Conservation (phyloP, 2,329 filamentous ascomycete genomes). For the Trichoderma aggressivum region DNA sequence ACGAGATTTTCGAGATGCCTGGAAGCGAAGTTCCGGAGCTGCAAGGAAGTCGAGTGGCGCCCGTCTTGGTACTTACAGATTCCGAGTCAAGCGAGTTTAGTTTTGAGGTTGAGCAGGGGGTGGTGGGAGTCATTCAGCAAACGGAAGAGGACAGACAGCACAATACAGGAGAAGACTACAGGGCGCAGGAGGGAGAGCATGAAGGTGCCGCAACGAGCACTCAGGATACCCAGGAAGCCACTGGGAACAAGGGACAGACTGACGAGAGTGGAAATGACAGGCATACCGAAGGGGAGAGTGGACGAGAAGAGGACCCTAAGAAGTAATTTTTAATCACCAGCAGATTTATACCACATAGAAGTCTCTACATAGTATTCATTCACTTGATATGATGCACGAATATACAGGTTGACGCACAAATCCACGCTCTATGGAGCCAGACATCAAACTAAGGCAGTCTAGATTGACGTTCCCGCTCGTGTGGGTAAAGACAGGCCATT, state of each 20-base stretch:
- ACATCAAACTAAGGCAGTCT: not conserved
- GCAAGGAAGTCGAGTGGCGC: not conserved
- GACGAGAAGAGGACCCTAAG: not conserved
- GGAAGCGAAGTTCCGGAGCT: conserved; percentile 20
- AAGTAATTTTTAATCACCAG: conserved; percentile 1
- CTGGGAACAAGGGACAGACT: not conserved
- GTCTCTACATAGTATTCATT: not conserved
- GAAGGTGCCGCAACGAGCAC: not conserved
- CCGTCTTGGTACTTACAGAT: not conserved
- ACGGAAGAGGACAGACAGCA: not conserved
- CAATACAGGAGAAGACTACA: not conserved
- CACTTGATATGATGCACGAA: not conserved
- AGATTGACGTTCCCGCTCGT: not conserved
- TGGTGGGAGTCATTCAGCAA: not conserved
- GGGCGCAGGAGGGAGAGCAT: not conserved
- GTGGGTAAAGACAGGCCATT: not conserved
- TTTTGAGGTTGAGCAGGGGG: not conserved
- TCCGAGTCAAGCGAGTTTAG: conserved; percentile 11
- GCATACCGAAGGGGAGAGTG: not conserved
- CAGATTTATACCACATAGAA: conserved; percentile 1
- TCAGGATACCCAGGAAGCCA: not conserved
- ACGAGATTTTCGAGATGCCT: conserved; percentile 19
- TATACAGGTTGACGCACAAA: not conserved
- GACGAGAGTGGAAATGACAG: not conserved
- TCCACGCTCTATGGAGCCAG: not conserved